These are phyloP conservation scores for Fusarium humuli DNA, from an alignment of 2,329 filamentous ascomycete species.

Conservation along the genomic window DNA sequence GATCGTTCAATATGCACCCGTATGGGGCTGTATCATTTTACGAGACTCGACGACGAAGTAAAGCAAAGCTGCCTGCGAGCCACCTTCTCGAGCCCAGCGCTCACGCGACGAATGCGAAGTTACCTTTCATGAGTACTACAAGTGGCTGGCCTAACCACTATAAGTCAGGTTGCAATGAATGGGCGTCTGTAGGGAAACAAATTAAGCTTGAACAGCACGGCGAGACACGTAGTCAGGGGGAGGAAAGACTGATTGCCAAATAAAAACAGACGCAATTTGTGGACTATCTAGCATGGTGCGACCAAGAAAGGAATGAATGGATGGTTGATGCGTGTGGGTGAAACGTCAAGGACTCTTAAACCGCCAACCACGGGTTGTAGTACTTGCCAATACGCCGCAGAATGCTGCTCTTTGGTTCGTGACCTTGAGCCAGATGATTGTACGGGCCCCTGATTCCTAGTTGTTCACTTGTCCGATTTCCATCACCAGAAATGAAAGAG, in stretches of 20 bases:
- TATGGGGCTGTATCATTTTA: constrained; percentile 22
- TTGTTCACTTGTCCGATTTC: constrained; percentile 7
- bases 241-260: neutral
- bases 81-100: constrained; percentile 1
- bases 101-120: neutral
- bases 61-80: neutral
- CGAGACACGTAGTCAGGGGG: neutral
- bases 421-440: neutral
- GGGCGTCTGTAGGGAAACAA: neutral
- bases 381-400: constrained; percentile 1
- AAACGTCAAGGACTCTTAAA: constrained; percentile 7
- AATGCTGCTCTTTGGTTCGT: neutral
- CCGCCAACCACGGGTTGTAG: constrained; percentile 9
- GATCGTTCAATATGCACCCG: constrained; percentile 23
- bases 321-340: constrained; percentile 14
- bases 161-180: neutral
- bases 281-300: constrained; percentile 42
- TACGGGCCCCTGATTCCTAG: neutral
- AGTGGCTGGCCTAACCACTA: neutral
- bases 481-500: constrained; percentile 9
- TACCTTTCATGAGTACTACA: neutral
- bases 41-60: neutral
- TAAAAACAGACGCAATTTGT: constrained; percentile 42
- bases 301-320: constrained; percentile 38
- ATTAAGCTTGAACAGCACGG: neutral